A percentile compares a stretch with the other conserved stretches of the same genome.
These are phyloP conservation scores for Spizellomyces punctatus DNA, from an alignment of 192 early-diverging fungal genomes.

Conservation along the genomic window DNA sequence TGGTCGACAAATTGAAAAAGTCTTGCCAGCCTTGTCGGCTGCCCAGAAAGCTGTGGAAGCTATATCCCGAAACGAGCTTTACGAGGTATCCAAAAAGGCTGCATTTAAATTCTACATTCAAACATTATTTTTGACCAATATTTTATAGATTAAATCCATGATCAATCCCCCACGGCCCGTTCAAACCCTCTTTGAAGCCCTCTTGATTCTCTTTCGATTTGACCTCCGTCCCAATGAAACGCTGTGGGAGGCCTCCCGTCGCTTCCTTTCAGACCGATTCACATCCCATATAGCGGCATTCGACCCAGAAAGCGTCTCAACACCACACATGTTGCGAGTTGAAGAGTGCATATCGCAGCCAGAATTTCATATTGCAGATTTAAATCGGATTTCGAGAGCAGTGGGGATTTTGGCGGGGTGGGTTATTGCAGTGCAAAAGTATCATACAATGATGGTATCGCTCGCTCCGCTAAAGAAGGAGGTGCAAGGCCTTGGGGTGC, in stretches of 20 bases:
- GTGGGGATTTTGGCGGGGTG: constrained; percentile 22
- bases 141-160: constrained; percentile 25
- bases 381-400: constrained; percentile 22
- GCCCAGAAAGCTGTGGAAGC: constrained; percentile 20
- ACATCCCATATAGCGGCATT: constrained; percentile 10
- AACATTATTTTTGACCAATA: not conserved
- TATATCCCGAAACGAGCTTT: constrained; percentile 34
- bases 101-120: not conserved
- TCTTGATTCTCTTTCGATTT: constrained; percentile 21
- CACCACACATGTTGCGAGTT: constrained; percentile 17
- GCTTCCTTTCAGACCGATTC: constrained; percentile 36
- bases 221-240: constrained; percentile 25
- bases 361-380: constrained; percentile 16
- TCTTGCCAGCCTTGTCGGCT: constrained; percentile 16
- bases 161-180: constrained; percentile 26
- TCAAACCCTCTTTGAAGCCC: constrained; percentile 27
- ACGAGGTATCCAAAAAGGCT: constrained; percentile 24
- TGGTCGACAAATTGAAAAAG: constrained; percentile 13
- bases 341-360: constrained; percentile 15
- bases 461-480: constrained; percentile 31
- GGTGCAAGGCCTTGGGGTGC: constrained; percentile 10
- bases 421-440: constrained; percentile 27
- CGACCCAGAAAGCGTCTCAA: constrained; percentile 17
- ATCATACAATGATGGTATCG: not conserved
- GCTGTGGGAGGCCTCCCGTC: constrained; percentile 33